Percentiles rank a stretch among this genome's conserved stretches.
These are phyloP conservation scores for Cyclotella choctawhatcheeana DNA, from an alignment of 108 stramenopile species.

Conservation along the genomic window DNA sequence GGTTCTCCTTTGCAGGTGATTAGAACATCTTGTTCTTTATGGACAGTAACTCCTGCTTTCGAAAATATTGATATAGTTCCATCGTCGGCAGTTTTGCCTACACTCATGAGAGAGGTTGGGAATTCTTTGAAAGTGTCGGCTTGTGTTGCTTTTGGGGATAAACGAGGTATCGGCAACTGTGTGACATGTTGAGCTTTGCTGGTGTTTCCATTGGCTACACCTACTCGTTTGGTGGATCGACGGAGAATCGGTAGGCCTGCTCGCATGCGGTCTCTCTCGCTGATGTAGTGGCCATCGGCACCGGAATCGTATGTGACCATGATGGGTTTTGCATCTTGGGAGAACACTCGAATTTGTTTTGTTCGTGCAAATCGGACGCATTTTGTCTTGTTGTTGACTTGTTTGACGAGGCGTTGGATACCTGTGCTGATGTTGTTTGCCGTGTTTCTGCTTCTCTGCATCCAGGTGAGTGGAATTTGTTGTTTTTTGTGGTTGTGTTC, in stretches of 20 bases:
- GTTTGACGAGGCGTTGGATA: neutral
- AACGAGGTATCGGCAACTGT: neutral
- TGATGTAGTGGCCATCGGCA: slow-evolving; percentile 23
- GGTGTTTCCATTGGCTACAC: slow-evolving; percentile 22
- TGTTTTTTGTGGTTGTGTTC: neutral
- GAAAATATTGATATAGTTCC: slow-evolving; percentile 20
- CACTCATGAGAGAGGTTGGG: slow-evolving; percentile 17
- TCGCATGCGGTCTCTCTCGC: slow-evolving; percentile 4
- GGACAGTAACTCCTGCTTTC: slow-evolving; percentile 15
- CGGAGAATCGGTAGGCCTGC: slow-evolving; percentile 27
- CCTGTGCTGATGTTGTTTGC: neutral
- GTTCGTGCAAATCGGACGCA: slow-evolving; percentile 1
- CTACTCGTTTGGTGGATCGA: slow-evolving; percentile 15
- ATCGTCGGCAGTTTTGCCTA: slow-evolving; percentile 23
- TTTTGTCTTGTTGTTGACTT: neutral
- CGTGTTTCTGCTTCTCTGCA: slow-evolving; percentile 7
- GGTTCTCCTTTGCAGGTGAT: slow-evolving; percentile 29
- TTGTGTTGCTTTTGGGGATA: slow-evolving; percentile 7
- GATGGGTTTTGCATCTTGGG: neutral
- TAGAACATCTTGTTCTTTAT: slow-evolving; percentile 17
- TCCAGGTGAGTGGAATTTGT: neutral
- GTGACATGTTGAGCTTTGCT: slow-evolving; percentile 19
- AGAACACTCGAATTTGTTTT: neutral
- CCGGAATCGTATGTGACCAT: slow-evolving; percentile 21
- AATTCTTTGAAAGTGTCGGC: slow-evolving; percentile 27